A percentile compares a stretch with the other conserved stretches of the same genome.
Conservation (phyloP, 1,284 basidiomycete genomes). For the Rhodotorula sp. region DNA sequence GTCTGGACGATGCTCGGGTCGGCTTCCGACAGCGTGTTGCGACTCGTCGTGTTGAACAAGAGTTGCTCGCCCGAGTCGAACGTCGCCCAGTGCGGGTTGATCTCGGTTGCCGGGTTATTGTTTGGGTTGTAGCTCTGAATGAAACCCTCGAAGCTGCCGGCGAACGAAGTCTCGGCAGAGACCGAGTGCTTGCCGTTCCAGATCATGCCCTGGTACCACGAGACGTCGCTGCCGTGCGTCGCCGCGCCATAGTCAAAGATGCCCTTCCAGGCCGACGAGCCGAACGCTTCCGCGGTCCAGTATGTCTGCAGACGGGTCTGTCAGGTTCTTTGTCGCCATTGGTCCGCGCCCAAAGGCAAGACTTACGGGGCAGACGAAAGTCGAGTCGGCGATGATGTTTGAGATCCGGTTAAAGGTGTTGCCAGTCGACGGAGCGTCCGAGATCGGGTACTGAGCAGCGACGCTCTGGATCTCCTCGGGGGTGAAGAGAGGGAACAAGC, state of each 20-base stretch:
- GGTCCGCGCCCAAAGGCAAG: rapidly evolving
- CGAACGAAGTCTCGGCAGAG: constrained; percentile 2
- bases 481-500: constrained; percentile 4
- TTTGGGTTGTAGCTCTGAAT: background rate
- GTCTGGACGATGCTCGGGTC: constrained; percentile 4
- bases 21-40: background rate
- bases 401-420: background rate
- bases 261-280: background rate
- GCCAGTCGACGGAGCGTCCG: background rate
- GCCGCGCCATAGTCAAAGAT: constrained; percentile 2
- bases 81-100: constrained; percentile 8
- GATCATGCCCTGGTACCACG: background rate
- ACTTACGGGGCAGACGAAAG: background rate
- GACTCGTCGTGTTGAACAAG: background rate
- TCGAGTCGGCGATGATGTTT: constrained; percentile 2
- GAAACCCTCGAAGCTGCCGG: constrained; percentile 5
- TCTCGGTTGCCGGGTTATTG: constrained; percentile 2
- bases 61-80: constrained; percentile 2
- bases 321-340: background rate
- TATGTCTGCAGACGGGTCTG: background rate
- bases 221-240: background rate
- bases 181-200: constrained; percentile 7
- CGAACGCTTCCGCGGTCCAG: constrained; percentile 3
- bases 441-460: background rate
- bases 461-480: background rate